Base-by-base conservation (phyloP, 257 asterid genomes). In the Solanum piurae region DNA sequence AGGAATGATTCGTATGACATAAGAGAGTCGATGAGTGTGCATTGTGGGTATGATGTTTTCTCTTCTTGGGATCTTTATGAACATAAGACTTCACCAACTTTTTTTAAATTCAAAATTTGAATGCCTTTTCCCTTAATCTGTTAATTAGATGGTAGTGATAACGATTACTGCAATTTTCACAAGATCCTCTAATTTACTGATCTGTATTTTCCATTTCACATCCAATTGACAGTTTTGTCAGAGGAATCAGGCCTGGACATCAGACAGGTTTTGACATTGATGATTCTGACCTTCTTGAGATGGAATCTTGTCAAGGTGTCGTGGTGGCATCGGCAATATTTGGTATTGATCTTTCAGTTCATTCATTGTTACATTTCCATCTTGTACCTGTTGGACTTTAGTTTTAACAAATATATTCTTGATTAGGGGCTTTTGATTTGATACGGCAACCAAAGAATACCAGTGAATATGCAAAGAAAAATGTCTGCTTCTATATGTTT, bases 261-360 rank as follows among this genome's bases (percentile, higher is more conserved):
- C 91, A 85, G 89, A 94, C 99, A 42, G 98, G 98, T 87, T 96
- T 94, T 87, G 95, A 96, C 90, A 93, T 96, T 75, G 94, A 92
- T 87, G 97, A 95, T 75, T 84, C 94, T 84, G 97, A 95, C 92
- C 98, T 96, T 89, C 90, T 90, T 87, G 96, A 94, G 90, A 96
- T 96, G 98, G 98, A 94, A 72, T 90, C 89, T 80, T 96, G 99
- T 90, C 92, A 90, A 89, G 98, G 97, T 64, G 94, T 94, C 66
- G 98, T 95, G 84, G 98, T 96, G 9, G 98, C 99, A 86, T 95
- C 99, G 31, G 99, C 99, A 91, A 93, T 95, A 89, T 96, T 96
- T 91, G 98, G 98, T 96, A 94, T 83, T 46, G 75, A 88, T 89
- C 71, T 42, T 87, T 75, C 80, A 18, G n/a, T 44, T 69, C 58